phyloP scores from a whole-genome alignment of 2,329 filamentous ascomycete genomes.

The Colletotrichum sp. region DNA sequence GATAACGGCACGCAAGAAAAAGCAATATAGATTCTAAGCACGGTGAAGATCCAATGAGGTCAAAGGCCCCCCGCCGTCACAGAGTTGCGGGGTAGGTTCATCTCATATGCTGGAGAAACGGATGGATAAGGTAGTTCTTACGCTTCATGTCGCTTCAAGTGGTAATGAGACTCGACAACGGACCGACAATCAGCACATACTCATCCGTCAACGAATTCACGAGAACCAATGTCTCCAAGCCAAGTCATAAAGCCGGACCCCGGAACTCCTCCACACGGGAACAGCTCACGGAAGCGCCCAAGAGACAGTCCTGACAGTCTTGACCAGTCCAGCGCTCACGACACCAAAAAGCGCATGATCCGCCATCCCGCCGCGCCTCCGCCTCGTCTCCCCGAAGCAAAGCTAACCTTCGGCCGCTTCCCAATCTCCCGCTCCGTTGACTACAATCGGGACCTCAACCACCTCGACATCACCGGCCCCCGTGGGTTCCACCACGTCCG shows the following conservation, averaged over 20 bases:
- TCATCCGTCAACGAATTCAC: background rate
- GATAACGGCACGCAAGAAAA: background rate
- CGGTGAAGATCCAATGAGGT: background rate
- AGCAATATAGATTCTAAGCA: background rate
- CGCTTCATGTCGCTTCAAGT: background rate
- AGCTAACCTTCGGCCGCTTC: background rate
- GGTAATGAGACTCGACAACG: rapidly evolving
- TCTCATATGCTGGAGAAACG: background rate
- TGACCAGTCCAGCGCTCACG: background rate
- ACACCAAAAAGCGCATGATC: background rate
- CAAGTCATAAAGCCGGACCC: background rate
- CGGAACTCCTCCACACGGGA: background rate
- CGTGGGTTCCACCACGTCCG: background rate
- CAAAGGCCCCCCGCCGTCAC: background rate
- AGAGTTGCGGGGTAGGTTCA: background rate
- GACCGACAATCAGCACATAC: background rate
- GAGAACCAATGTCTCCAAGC: background rate
- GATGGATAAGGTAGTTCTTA: background rate
- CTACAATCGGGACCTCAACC: background rate
- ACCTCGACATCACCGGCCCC: background rate
- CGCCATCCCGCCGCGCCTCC: background rate
- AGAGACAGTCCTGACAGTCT: background rate
- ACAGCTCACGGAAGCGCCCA: background rate
- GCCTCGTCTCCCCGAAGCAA: background rate
- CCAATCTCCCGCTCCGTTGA: background rate